Percentiles rank a stretch among this genome's conserved stretches.
These are phyloP conservation scores for Aegilops umbellulata DNA, from an alignment of 176 grass and related monocot genomes.

Conservation along the genomic window DNA sequence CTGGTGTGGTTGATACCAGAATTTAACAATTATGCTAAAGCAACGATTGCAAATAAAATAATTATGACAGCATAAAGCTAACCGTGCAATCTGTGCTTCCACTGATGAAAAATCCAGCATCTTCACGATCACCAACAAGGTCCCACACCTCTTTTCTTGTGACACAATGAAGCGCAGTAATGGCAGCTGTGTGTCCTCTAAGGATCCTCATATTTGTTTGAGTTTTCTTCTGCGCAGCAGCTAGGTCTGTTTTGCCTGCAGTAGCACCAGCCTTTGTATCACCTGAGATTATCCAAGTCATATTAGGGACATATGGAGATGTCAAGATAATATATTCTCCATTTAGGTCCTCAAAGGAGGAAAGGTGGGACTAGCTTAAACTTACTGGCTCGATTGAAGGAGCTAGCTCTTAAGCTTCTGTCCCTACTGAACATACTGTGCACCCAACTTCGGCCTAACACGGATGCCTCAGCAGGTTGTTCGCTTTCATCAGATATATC, in stretches of 20 bases:
- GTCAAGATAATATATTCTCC: neutral
- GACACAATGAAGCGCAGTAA: slow-evolving; percentile 97
- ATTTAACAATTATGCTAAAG: slow-evolving; percentile 15
- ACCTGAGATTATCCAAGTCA: slow-evolving; percentile 43
- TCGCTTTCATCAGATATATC: slow-evolving; percentile 88
- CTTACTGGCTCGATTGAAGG: slow-evolving; percentile 80
- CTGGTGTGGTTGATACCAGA: slow-evolving; percentile 19
- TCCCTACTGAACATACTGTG: slow-evolving; percentile 99
- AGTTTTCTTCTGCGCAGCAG: slow-evolving; percentile 76
- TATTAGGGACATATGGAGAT: slow-evolving; percentile 29
- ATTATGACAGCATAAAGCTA: slow-evolving; percentile 12
- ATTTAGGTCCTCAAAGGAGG: neutral
- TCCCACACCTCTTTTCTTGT: slow-evolving; percentile 96
- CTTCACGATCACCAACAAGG: slow-evolving; percentile 99
- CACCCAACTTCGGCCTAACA: slow-evolving; percentile 92
- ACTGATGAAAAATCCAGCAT: slow-evolving; percentile 99
- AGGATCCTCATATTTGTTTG: slow-evolving; percentile 94
- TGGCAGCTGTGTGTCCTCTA: slow-evolving; percentile 93
- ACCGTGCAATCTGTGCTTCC: slow-evolving; percentile 98
- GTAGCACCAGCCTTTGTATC: slow-evolving; percentile 57
- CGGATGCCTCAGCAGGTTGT: slow-evolving; percentile 92
- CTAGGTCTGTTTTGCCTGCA: slow-evolving; percentile 55
- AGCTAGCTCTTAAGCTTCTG: slow-evolving; percentile 81
- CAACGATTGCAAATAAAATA: slow-evolving; percentile 13
- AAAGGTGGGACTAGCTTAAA: slow-evolving; percentile 8